Evolutionary conservation across 495 filamentous ascomycete genomes (phyloP), one percentile per base, ranked within the genome.

Genomic region (Trichoderma orchidacearum): DNA sequence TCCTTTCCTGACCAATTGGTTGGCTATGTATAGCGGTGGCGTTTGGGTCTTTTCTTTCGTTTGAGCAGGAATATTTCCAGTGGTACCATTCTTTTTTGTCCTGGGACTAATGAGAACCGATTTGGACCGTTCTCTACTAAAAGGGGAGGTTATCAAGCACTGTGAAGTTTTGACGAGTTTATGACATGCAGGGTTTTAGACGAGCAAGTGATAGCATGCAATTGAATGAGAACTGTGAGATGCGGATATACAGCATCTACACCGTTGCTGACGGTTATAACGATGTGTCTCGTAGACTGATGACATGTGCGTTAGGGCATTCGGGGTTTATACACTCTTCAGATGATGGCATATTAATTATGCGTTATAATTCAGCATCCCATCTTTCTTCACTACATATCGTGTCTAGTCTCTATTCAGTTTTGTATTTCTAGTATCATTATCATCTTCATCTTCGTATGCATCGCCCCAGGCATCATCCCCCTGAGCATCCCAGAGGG

Each of bases 401-500:
- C 3, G 17, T 34, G 7, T 56, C 35, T 50, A 31, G 31, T 55
- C 53, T 31, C 18, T 50, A 56, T 51, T 50, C 28, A 56, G n/a
- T 18, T 50, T 23, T 6, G 12, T 35, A 5, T 18, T 31, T 18
- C 51, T 54, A 32, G 51, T 29, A 15, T 25, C n/a, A 21, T 3
- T 27, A 36, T 29, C 52, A 15, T 53, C 57, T 12, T 62, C 62
- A 18, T 68, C 67, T n/a, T 75, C 72, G 35, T 76, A 73, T 29
- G 34, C 30, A 12, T 72, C 70, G 2, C 67, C 67, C 21, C 62
- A 70, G 7, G 74, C 75, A 25, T 74, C 67, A 32, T 69, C 68
- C 18, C 63, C 58, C 54, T 78, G 63, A 61, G 58, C 51, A 58
- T 67, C 59, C 73, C 77, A 77, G 4, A 84, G 67, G 61, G 74